Evolutionary conservation across 108 stramenopile species (phyloP), one percentile per base, ranked within the genome.

Genomic region (Cylindrotheca fusiformis): DNA sequence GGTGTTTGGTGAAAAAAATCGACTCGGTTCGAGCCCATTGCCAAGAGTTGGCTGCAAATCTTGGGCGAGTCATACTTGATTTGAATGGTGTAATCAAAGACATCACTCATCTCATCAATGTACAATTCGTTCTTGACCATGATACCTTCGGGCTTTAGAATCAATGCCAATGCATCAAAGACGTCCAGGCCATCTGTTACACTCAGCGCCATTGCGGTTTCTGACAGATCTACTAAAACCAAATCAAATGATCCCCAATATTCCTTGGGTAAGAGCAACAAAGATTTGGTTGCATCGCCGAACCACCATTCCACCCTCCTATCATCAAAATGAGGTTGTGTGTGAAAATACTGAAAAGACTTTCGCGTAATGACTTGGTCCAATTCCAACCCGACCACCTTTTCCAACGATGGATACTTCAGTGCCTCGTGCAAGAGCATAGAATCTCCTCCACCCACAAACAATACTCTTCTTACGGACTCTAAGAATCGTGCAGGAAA

Each of bases 241-340:
- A 88, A 48, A 65, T 88, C 87, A 58, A 88, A 88, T 31, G 81
- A 80, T 10, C 44, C 32, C 64, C 31, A 55, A 45, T 82, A 83
- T 23, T 83, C 80, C 21, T 80, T 57, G 14, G 81, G 80, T 21
- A 90, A 63, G 48, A 85, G 45, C 29, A 78, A 56, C 18, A 90
- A 58, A 29, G 64, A 63, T 63, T 83, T 85, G 63, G 85, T 60
- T 0, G 84, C 82, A 64, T 90, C 89, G 12, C 89, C 89, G 47
- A 86, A 90, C 85, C 85, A 90, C 88, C 88, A 90, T 71, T 87
- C 81, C 0, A 90, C 89, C 19, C 81, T 68, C 6, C 65, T 52
- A 72, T 87, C 75, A 36, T 87, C 74, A 63, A 87, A 87, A 48
- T 87, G 82, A 18, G 86, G 85, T 55, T 85, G 82, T 1, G 84